Conservation (phyloP, 129 eudicot genomes). For the Saussurea involucrata region DNA sequence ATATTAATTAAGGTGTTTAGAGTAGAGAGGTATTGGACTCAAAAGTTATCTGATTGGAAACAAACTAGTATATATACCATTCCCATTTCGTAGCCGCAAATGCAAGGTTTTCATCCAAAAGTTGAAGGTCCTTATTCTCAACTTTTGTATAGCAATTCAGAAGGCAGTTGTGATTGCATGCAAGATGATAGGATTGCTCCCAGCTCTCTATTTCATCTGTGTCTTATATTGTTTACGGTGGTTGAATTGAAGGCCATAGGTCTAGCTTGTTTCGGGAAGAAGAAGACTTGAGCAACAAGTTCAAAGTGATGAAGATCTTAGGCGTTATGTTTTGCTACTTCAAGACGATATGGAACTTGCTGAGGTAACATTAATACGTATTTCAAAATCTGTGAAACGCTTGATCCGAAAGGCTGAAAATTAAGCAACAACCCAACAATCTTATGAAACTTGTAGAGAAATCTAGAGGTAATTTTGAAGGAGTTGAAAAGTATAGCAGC, state of each 20-base stretch:
- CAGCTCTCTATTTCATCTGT: neutral
- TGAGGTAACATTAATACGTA: neutral
- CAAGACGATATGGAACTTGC: neutral
- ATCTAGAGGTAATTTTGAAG: conserved; percentile 25
- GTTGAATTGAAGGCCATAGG: neutral
- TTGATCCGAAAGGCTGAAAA: no score
- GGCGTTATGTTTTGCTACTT: neutral
- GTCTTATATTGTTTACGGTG: neutral
- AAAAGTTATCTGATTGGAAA: conserved; percentile 33
- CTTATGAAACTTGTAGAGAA: neutral
- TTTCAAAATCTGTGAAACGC: neutral
- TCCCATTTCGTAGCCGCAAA: neutral
- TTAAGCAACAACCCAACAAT: neutral
- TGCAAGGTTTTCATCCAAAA: conserved; percentile 2
- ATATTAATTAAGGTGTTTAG: neutral
- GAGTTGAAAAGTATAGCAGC: conserved; percentile 24
- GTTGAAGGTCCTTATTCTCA: conserved; percentile 3
- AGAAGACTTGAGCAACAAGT: neutral
- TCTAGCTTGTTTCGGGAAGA: neutral
- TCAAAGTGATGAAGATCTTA: neutral
- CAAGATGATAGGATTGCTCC: conserved; percentile 17
- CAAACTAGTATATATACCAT: neutral
- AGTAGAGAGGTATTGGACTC: conserved; percentile 34
- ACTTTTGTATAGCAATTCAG: conserved; percentile 18
- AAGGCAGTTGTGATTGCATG: conserved; percentile 22